Base-by-base conservation (phyloP, 2,329 filamentous ascomycete species). In the Cladosporium sp. region DNA sequence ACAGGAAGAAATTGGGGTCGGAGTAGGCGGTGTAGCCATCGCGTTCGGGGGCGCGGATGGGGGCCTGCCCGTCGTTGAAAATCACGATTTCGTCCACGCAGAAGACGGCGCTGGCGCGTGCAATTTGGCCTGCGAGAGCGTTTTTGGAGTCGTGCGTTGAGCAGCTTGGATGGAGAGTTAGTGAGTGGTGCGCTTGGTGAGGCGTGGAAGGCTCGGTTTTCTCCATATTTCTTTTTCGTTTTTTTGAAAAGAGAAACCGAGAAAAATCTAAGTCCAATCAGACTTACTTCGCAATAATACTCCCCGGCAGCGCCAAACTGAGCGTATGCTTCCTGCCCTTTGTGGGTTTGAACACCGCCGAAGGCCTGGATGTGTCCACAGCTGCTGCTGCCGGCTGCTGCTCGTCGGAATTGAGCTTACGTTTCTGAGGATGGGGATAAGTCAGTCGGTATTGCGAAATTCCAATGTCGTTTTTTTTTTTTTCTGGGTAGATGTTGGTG, bases 61-160 rank as follows among this genome's bases (percentile, higher is more conserved):
- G 53, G 27, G 57, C 61, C 49, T 77, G 71, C n/a, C 76, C 78
- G 69, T 95, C 89, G 63, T 92, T 83, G 67, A 87, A 95, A 49
- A 95, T 73, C 44, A 95, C 77, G 24, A 95, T 78, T 70, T 95
- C 89, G 65, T 95, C 89, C 58, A 95, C 79, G 62, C 82, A 85
- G 70, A 93, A 95, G 56, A 95, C 85, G 54, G 88, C 86, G 45
- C 89, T 79, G 29, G 88, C 88, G 47, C 89, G 86, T 5, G 89
- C 89, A 47, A 95, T 84, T 56, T 86, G 84, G 7, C 86, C 87
- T 1, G 84, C 85, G 42, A 87, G 76, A 42, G 79, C 77, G 30
- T 85, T 89, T 64, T 89, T 85, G 64, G 88, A 84, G 54, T 95
- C 88, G 56, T 85, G 82, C 8, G 84, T 86, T 52, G 81, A 75